Base-by-base conservation (phyloP, 371 early-diverging fungal genomes). In the Rhizopus delemar region DNA sequence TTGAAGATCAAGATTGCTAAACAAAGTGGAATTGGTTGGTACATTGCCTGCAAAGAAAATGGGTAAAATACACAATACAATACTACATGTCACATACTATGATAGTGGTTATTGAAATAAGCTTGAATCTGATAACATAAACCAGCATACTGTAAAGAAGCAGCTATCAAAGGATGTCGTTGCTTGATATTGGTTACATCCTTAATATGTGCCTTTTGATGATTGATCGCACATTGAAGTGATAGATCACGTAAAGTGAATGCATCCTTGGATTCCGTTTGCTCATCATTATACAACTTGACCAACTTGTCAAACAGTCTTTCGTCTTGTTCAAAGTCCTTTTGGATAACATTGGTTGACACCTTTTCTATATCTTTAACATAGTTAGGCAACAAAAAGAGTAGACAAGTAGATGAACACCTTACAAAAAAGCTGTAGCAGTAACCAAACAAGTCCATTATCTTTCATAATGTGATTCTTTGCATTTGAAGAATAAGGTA, bases 221-320 rank as follows among this genome's bases (percentile, higher is more conserved):
- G 85, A 60, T 72, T 83, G 55, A 91, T 77, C 8, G 86, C 81
- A 51, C 91, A 90, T 58, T 88, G 91, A 36, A 92, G 73, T 2
- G 93, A 74, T 41, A 91, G 71, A 51, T 92, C 93, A 9, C 92
- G 85, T 32, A 91, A 69, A 35, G 85, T 87, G 61, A 90, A 91
- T 5, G 85, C 90, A 54, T 91, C 90, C 60, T 74, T 75, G 8
- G 91, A 87, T 56, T 83, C 75, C 33, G 87, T 85, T 62, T 91
- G 92, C 43, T 82, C 81, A 58, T 89, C 89, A 57, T 90, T 90
- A 64, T 90, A 92, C 51, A 92, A 69, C 28, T 77, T 74, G 34
- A 89, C 77, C 45, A 92, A 64, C 64, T 88, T 86, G 22, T 75
- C 80, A 70, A 92, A 85, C 49, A 90, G 68, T 15, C 82, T 82